These are phyloP conservation scores for Cutaneotrichosporon cutaneum DNA, from an alignment of 1,284 basidiomycete genomes.

Conservation along the genomic window DNA sequence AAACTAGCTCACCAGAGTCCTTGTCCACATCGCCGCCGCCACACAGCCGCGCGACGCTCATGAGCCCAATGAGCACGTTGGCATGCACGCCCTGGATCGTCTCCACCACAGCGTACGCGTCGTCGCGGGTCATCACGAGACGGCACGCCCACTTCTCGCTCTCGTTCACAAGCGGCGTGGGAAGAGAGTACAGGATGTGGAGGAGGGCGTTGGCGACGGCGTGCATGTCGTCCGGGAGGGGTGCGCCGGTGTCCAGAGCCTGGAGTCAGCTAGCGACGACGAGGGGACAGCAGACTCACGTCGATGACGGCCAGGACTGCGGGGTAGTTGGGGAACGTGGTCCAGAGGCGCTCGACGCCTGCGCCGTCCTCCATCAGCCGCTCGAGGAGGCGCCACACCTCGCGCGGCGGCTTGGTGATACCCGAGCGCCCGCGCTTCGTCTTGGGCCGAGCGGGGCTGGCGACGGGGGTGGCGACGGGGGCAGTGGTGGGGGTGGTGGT, in stretches of 20 bases:
- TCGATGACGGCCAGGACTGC: slow-evolving; percentile 32
- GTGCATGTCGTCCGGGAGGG: slow-evolving; percentile 8
- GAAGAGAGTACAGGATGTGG: slow-evolving; percentile 34
- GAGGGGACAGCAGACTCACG: slow-evolving; percentile 20
- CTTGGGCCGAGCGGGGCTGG: not conserved
- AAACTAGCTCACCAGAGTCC: not conserved
- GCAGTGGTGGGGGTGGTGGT: not conserved
- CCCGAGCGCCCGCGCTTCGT: not conserved
- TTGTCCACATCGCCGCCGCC: not conserved
- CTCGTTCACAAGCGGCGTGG: slow-evolving; percentile 32
- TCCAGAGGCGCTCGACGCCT: slow-evolving; percentile 28
- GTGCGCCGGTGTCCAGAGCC: slow-evolving; percentile 22
- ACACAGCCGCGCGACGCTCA: slow-evolving; percentile 35
- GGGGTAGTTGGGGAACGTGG: slow-evolving; percentile 10
- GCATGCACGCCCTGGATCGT: slow-evolving; percentile 36
- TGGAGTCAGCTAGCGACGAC: slow-evolving; percentile 4
- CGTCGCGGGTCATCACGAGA: slow-evolving; percentile 32
- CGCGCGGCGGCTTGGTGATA: slow-evolving; percentile 31
- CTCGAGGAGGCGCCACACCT: slow-evolving; percentile 45
- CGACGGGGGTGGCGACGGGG: not conserved
- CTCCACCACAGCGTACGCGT: slow-evolving; percentile 45
- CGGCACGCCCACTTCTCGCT: slow-evolving; percentile 22
- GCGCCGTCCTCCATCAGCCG: slow-evolving; percentile 38
- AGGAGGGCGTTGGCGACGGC: slow-evolving; percentile 29
- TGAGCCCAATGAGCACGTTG: slow-evolving; percentile 42